phyloP scores from a whole-genome alignment of 2,329 filamentous ascomycete species.

The Dryadomyces quercivorus region DNA sequence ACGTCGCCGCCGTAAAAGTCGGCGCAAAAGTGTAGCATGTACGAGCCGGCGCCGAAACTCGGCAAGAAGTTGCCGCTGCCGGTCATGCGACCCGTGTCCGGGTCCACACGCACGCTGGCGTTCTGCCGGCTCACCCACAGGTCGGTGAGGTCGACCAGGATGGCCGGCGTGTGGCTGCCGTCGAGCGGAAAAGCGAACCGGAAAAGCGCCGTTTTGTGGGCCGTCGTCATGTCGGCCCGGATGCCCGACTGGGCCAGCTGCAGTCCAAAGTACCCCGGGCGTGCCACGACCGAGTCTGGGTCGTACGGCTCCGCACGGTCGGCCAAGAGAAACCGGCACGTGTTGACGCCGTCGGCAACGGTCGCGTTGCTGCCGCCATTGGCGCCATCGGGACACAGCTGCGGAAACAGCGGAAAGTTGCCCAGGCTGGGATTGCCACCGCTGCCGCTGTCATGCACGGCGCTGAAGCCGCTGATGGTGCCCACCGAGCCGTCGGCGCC shows the following conservation, averaged over 20 bases:
- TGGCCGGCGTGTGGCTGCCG: slow-evolving; percentile 26
- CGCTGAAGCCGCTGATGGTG: slow-evolving; percentile 34
- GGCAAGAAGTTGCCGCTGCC: slow-evolving; percentile 46
- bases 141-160: slow-evolving; percentile 48
- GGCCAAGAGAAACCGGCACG: slow-evolving; percentile 38
- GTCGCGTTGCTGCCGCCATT: too few species aligned
- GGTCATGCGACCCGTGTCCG: slow-evolving; percentile 36
- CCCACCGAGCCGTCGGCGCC: slow-evolving; percentile 15
- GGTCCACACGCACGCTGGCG: slow-evolving; percentile 35
- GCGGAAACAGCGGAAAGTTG: slow-evolving; percentile 33
- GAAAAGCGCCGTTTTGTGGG: slow-evolving; percentile 50
- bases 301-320: slow-evolving; percentile 29
- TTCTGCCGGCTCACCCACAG: slow-evolving; percentile 38
- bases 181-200: slow-evolving; percentile 42
- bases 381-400: slow-evolving; percentile 26
- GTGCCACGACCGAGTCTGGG: slow-evolving; percentile 30
- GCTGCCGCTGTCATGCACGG: slow-evolving; percentile 30
- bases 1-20: slow-evolving; percentile 37
- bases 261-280: slow-evolving; percentile 45
- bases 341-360: slow-evolving; percentile 33
- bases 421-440: slow-evolving; percentile 31
- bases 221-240: slow-evolving; percentile 45
- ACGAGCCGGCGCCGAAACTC: slow-evolving; percentile 48
- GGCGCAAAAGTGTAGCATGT: slow-evolving; percentile 45
- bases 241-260: slow-evolving; percentile 36